Evolutionary conservation across 495 filamentous ascomycete species (phyloP).

Genomic region (Bryoglossum gracile): DNA sequence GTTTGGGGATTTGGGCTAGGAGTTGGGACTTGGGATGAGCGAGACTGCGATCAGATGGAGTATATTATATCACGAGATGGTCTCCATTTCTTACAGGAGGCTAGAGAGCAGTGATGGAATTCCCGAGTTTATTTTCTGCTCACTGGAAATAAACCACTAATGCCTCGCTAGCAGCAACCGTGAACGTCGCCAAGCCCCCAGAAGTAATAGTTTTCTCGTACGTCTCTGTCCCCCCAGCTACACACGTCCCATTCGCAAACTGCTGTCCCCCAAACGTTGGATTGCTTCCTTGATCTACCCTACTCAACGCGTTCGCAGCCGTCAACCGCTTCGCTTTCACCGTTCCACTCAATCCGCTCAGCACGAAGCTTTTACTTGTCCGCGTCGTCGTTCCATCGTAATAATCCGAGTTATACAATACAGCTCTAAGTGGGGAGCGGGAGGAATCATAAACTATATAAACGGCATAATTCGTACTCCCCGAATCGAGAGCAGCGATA

Average conservation of each 20-base stretch:
- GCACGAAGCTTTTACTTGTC: conserved; percentile 35
- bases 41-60: too few relatives aligned
- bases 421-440: conserved; percentile 33
- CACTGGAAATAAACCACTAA: conserved; percentile 42
- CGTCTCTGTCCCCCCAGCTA: conserved; percentile 34
- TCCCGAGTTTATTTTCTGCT: neutral
- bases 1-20: too few relatives aligned
- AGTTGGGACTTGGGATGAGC: too few relatives aligned
- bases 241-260: conserved; percentile 48
- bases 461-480: conserved; percentile 41
- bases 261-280: conserved; percentile 46
- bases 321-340: conserved; percentile 49
- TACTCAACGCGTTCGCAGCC: conserved; percentile 39
- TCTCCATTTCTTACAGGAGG: too few relatives aligned
- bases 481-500: conserved; percentile 44
- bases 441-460: conserved; percentile 43
- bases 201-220: conserved; percentile 34
- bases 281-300: conserved; percentile 40
- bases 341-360: conserved; percentile 36
- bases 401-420: conserved; percentile 55
- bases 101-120: too few relatives aligned
- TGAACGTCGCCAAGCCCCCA: conserved; percentile 40
- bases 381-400: conserved; percentile 40
- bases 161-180: conserved; percentile 46
- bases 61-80: too few relatives aligned